Base-by-base conservation (phyloP, 192 early-diverging fungal genomes). In the Dimargaris cristalligena region DNA sequence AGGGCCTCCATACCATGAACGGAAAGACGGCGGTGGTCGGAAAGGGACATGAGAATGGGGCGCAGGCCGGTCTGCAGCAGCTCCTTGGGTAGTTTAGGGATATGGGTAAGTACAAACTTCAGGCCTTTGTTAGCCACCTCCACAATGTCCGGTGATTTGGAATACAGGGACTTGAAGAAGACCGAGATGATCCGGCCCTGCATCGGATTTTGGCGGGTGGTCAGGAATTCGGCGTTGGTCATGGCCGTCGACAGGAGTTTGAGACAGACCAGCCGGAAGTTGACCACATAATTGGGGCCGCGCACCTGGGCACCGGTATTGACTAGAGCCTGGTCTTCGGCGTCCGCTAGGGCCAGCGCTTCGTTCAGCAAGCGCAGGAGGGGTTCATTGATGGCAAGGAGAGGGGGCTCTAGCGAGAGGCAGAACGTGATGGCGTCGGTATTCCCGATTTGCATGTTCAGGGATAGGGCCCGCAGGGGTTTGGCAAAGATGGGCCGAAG, bases 401-500 rank as follows among this genome's bases (percentile, higher is more conserved):
- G 79, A 2, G 91, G 85, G 49, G 94, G 93, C 20, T 81, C 73
- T 31, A 98, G 69, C 0, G 84, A 79, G 46, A 99, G 70, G 60
- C 93, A 97, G 68, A 94, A 98, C 0, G 92, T 96, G 52, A 99
- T 92, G 3, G 94, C 94, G 61, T 99, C 97, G 60, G 95, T 97
- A 65, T 96, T 84, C 18, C 94, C 97, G 33, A 99, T 99, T 67
- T 98, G 97, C 84, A 96, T 89, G 47, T 88, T 79, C 68, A 91
- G 86, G 0, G 97, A 91, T 30, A 98, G 76, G 0, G 94, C 92
- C 9, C 94, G 85, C 52, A 99, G 75, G 3, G 97, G 97, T 67
- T 97, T 95, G 33, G 91, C 81, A 69, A 95, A 98, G 54, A 99
- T 99, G 4, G 93, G 91, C 4, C 72, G 72, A 28, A 99, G 70